Conservation (phyloP, 192 early-diverging fungal genomes). For the Backusella liffmaniae region DNA sequence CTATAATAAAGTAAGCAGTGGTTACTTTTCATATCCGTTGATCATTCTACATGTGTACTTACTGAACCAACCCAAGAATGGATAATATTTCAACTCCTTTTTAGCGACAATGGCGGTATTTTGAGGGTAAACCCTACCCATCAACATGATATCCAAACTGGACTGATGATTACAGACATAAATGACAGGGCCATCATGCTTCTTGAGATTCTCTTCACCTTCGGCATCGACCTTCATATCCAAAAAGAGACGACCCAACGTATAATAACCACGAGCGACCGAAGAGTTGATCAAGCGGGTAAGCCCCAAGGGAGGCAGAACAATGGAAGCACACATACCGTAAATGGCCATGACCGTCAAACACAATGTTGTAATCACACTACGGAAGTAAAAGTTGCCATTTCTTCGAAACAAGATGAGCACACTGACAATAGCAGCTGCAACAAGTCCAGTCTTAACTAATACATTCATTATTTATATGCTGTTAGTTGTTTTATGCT, state of each 20-base stretch:
- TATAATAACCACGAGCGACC: constrained; percentile 54
- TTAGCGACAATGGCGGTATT: constrained; percentile 71
- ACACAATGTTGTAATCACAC: background rate
- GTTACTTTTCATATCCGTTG: too few relatives aligned
- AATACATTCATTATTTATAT: background rate
- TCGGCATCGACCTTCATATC: constrained; percentile 62
- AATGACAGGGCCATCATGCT: constrained; percentile 49
- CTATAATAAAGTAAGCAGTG: constrained; percentile 31
- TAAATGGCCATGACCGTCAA: constrained; percentile 4
- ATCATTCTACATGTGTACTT: constrained; percentile 26
- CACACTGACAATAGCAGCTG: background rate
- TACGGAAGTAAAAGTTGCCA: constrained; percentile 11
- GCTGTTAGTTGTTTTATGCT: background rate
- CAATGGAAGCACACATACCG: constrained; percentile 24
- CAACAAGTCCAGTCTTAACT: background rate
- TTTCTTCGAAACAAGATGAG: background rate
- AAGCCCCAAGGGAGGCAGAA: constrained; percentile 55
- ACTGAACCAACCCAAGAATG: constrained; percentile 77
- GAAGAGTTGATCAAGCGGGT: constrained; percentile 61
- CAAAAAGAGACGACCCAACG: constrained; percentile 48
- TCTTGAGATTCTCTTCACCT: constrained; percentile 58
- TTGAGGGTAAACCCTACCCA: constrained; percentile 65
- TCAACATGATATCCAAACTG: constrained; percentile 68
- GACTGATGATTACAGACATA: constrained; percentile 85
- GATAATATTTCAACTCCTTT: constrained; percentile 63